Percentiles rank a stretch among this genome's conserved stretches.
Evolutionary conservation across 2,329 filamentous ascomycete species (phyloP).

Genomic region (Phaeosphaeriaceae sp.): DNA sequence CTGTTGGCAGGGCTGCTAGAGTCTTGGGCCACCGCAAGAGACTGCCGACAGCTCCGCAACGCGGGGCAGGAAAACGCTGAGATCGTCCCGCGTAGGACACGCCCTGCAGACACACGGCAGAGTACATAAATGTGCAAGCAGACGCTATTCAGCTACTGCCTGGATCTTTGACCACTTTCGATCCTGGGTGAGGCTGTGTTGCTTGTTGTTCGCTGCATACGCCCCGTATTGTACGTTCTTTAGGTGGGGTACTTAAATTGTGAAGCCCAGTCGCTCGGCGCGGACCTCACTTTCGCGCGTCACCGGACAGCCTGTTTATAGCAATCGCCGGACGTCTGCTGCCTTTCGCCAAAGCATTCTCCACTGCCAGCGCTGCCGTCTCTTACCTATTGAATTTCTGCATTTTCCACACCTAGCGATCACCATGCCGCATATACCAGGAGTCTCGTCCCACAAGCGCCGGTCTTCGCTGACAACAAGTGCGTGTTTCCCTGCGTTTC

Average conservation of each 20-base stretch:
- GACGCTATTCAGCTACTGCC: background rate
- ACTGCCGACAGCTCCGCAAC: constrained; percentile 5
- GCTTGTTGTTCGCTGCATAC: constrained; percentile 7
- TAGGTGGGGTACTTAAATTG: constrained; percentile 32
- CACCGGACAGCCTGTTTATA: constrained; percentile 25
- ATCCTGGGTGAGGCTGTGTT: background rate
- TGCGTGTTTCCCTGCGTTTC: constrained; percentile 28
- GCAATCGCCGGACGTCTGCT: constrained; percentile 13
- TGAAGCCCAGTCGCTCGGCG: constrained; percentile 29
- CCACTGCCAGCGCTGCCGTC: background rate
- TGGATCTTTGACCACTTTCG: background rate
- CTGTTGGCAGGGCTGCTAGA: background rate
- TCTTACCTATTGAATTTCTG: background rate
- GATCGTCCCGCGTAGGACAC: constrained; percentile 1
- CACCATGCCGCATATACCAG: constrained; percentile 49
- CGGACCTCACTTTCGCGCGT: constrained; percentile 21
- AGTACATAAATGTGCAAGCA: background rate
- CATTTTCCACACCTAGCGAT: background rate
- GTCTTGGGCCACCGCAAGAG: background rate
- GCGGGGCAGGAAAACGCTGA: constrained; percentile 6
- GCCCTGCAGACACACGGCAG: background rate
- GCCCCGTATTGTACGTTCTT: background rate
- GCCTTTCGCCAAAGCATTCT: constrained; percentile 9
- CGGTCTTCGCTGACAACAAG: constrained; percentile 37
- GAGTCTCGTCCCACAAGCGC: constrained; percentile 29